phyloP scores from a whole-genome alignment of 192 early-diverging fungal species.

The Gonapodya sp. region DNA sequence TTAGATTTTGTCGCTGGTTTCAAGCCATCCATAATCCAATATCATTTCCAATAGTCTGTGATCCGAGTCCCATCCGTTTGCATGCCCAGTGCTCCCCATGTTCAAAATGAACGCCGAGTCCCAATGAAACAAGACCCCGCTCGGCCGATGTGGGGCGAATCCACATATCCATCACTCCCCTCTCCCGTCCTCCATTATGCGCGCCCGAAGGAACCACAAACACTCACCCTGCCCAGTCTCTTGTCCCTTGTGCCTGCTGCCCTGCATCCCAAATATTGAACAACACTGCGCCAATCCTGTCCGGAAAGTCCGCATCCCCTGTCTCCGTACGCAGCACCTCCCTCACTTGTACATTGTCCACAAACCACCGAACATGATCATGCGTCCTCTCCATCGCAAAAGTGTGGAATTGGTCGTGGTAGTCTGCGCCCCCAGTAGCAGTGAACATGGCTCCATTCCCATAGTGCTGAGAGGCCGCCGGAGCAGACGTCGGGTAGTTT shows the following conservation, averaged over 20 bases:
- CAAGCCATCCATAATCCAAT: not conserved
- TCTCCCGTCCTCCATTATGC: too few relatives aligned
- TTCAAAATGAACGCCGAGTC: too few relatives aligned
- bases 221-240: not conserved
- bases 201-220: too few relatives aligned
- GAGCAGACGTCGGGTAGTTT: not conserved
- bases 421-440: not conserved
- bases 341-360: not conserved
- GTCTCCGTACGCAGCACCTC: not conserved
- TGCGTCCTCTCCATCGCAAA: not conserved
- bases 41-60: too few relatives aligned
- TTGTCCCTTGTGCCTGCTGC: not conserved
- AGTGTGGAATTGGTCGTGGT: constrained; percentile 6
- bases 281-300: not conserved
- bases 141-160: too few relatives aligned
- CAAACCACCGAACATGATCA: not conserved
- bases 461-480: not conserved
- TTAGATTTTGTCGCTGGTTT: not conserved
- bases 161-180: too few relatives aligned
- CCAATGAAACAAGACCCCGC: too few relatives aligned
- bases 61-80: too few relatives aligned
- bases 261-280: constrained; percentile 10
- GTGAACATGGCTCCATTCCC: not conserved
- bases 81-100: too few relatives aligned
- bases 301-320: not conserved